Conservation (phyloP, 352 stramenopile genomes). For the Elongisporangium undulatum region DNA sequence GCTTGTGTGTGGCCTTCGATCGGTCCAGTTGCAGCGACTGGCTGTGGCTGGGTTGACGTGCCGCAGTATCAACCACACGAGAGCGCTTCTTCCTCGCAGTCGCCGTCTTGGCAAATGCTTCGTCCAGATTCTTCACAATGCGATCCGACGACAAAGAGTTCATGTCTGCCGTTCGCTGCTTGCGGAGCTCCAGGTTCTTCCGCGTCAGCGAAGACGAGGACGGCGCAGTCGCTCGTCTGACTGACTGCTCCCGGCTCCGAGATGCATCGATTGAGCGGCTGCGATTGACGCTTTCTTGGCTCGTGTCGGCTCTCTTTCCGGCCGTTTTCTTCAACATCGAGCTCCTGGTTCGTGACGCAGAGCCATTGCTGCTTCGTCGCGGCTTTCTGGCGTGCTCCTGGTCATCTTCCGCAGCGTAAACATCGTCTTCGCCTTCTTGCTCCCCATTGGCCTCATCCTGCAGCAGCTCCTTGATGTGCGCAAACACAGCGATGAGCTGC, state of each 20-base stretch:
- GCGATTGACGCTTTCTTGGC: constrained; percentile 9
- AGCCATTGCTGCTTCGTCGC: constrained; percentile 1
- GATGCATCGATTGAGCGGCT: neutral
- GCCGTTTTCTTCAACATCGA: neutral
- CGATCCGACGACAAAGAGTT: neutral
- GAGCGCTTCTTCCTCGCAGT: constrained; percentile 23
- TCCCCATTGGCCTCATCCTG: constrained; percentile 26
- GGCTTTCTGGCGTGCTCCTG: constrained; percentile 5
- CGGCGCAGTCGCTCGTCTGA: neutral
- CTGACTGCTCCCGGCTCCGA: neutral
- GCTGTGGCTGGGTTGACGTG: constrained; percentile 7
- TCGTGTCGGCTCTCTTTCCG: constrained; percentile 7
- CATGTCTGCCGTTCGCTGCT: neutral
- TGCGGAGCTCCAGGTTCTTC: neutral
- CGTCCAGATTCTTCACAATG: neutral
- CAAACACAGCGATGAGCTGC: constrained; percentile 47
- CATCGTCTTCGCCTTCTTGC: constrained; percentile 15
- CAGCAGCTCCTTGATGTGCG: constrained; percentile 52
- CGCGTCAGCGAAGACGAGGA: neutral
- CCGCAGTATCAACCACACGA: constrained; percentile 13
- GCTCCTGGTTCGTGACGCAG: neutral
- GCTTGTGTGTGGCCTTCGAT: constrained; percentile 5
- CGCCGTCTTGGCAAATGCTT: neutral
- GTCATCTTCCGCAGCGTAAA: neutral
- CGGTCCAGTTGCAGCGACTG: constrained; percentile 7